Conservation (phyloP, 2,329 filamentous ascomycete genomes). For the Chalaropsis ovoidea region DNA sequence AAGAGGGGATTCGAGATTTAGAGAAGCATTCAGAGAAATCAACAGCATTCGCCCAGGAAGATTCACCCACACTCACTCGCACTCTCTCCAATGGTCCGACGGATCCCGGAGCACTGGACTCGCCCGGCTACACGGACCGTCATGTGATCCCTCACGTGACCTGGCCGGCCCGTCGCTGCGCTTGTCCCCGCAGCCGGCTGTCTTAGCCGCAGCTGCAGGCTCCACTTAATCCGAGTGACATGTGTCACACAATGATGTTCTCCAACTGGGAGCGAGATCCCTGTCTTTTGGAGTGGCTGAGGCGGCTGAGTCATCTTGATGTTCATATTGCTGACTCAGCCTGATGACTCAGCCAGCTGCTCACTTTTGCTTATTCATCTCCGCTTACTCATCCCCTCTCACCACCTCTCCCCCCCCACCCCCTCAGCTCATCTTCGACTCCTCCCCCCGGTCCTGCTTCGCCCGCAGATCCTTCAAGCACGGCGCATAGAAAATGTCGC, state of each 20-base stretch:
- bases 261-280: too few relatives aligned
- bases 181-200: neutral
- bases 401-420: neutral
- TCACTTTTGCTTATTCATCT: too few relatives aligned
- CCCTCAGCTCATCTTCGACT: conserved; percentile 15
- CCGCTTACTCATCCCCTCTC: too few relatives aligned
- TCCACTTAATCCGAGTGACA: neutral
- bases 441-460: conserved; percentile 29
- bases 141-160: neutral
- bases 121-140: neutral
- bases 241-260: neutral
- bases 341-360: too few relatives aligned
- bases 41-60: too few relatives aligned
- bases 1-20: neutral
- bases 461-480: conserved; percentile 33
- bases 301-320: too few relatives aligned
- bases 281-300: too few relatives aligned
- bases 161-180: neutral
- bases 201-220: neutral
- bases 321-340: too few relatives aligned
- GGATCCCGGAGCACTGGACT: too few relatives aligned
- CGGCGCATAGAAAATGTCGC: conserved; percentile 39
- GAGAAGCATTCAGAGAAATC: too few relatives aligned
- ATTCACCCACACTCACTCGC: too few relatives aligned
- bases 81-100: too few relatives aligned